These are phyloP conservation scores for Lathyrus tuberosus DNA, from an alignment of 306 rosid species.

Conservation along the genomic window DNA sequence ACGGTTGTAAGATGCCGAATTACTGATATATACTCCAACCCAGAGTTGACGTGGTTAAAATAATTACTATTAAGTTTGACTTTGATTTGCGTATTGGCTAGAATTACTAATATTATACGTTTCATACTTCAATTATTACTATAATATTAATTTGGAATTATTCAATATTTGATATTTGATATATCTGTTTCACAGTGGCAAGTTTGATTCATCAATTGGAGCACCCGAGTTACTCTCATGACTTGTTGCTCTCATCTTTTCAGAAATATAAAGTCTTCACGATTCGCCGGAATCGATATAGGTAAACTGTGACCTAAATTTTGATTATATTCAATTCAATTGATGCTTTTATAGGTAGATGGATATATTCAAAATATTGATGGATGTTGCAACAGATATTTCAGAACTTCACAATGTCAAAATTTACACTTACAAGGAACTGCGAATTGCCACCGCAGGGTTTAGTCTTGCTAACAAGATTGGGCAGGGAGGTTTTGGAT, in stretches of 20 bases:
- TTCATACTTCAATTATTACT: too few relatives aligned
- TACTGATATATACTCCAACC: too few relatives aligned
- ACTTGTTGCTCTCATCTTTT: slow-evolving; percentile 55
- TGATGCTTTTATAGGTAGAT: slow-evolving; percentile 7
- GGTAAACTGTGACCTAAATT: slow-evolving; percentile 43
- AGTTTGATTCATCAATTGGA: slow-evolving; percentile 41
- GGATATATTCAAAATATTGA: slow-evolving; percentile 17
- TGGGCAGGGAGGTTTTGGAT: slow-evolving; percentile 91
- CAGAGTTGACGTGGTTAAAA: too few relatives aligned
- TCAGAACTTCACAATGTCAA: slow-evolving; percentile 59
- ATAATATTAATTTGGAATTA: too few relatives aligned
- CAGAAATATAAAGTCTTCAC: slow-evolving; percentile 37
- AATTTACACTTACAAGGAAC: slow-evolving; percentile 60
- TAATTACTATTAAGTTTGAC: too few relatives aligned
- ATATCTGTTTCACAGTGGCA: slow-evolving; percentile 40
- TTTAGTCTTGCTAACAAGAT: slow-evolving; percentile 62
- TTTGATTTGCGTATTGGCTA: too few relatives aligned
- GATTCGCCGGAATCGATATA: slow-evolving; percentile 42
- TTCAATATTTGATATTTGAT: neutral
- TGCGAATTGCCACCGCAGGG: slow-evolving; percentile 60
- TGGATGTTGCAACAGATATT: slow-evolving; percentile 48
- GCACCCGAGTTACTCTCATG: slow-evolving; percentile 49
- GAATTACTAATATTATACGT: too few relatives aligned
- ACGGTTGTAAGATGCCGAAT: too few relatives aligned
- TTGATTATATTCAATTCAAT: slow-evolving; percentile 6